Base-by-base conservation (phyloP, 306 rosid genomes). In the Inga laurina region DNA sequence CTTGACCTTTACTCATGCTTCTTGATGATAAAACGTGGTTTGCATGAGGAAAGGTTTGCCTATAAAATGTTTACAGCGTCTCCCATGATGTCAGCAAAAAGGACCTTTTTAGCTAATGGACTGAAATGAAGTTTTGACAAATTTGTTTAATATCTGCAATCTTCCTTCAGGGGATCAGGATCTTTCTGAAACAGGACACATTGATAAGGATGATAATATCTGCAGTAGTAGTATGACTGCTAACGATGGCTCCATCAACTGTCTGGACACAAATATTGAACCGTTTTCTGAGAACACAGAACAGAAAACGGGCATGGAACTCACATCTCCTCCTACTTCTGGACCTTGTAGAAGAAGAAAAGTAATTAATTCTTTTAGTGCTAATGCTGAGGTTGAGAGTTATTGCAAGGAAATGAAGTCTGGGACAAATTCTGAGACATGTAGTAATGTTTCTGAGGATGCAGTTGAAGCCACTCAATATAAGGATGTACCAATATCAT, bases 401-500 rank as follows among this genome's bases (percentile, higher is more conserved):
- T 81, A 48, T 72, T 62, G 87, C 24, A 87, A 79, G 43, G 86
- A 88, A 82, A 77, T 32, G 24, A 57, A 54, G 27, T 78, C 67
- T 67, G 76, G 77, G 48, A 78, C 76, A 64, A 82, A 65, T 83
- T 72, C 88, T 35, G 83, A 82, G 84, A 82, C 57, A 72, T 75
- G 72, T 66, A 67, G 49, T 69, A 18, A 59, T 75, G 77, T 73
- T 79, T 86, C 87, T 85, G 88, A 80, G 81, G 87, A 87, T 82
- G 81, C 70, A 44, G 86, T 85, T 74, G 98, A 92, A 90, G 83
- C 91, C 83, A 91, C 90, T 3, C 89, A 86, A 75, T 96, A 93
- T 88, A 87, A 78, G 9, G 99, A 96, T 85, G 94, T 90, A 62
- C 82, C 93, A 69, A 88, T 96, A 80, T 89, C 81, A 77, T 86